Conservation (phyloP, 2,329 filamentous ascomycete species). For the Colletotrichum paranaense region DNA sequence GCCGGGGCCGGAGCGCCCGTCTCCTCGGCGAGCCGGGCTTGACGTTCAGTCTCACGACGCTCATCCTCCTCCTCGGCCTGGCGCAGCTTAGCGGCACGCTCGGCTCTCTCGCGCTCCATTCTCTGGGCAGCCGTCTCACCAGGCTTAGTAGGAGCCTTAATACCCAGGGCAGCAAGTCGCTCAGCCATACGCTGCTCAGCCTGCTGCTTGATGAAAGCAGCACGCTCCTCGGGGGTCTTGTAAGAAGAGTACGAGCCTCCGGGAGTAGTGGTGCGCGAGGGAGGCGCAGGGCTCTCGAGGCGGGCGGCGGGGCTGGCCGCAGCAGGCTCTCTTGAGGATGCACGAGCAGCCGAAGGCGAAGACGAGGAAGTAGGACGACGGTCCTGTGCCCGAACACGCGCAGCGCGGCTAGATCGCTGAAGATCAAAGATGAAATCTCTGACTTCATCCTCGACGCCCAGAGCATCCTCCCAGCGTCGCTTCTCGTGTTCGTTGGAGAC, state of each 20-base stretch:
- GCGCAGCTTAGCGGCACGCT: slow-evolving; percentile 86
- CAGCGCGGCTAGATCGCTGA: slow-evolving; percentile 84
- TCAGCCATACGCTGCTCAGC: slow-evolving; percentile 98
- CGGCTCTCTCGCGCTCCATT: slow-evolving; percentile 86
- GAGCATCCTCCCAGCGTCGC: slow-evolving; percentile 93
- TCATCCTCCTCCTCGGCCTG: slow-evolving; percentile 96
- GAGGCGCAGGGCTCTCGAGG: slow-evolving; percentile 59
- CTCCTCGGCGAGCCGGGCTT: slow-evolving; percentile 85
- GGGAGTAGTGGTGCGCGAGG: slow-evolving; percentile 66
- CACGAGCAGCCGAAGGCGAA: slow-evolving; percentile 50
- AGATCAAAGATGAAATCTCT: slow-evolving; percentile 98
- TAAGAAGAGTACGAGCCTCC: slow-evolving; percentile 83
- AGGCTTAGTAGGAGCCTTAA: slow-evolving; percentile 83
- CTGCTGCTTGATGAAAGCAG: slow-evolving; percentile 96
- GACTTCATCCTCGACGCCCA: slow-evolving; percentile 96
- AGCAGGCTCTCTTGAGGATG: slow-evolving; percentile 49
- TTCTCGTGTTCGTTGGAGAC: slow-evolving; percentile 88
- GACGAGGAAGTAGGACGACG: slow-evolving; percentile 57
- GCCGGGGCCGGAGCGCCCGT: slow-evolving; percentile 71
- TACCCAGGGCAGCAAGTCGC: slow-evolving; percentile 89
- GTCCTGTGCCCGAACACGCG: slow-evolving; percentile 74
- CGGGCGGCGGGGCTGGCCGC: slow-evolving; percentile 57
- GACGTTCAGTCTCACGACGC: slow-evolving; percentile 86
- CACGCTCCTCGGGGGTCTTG: slow-evolving; percentile 91
- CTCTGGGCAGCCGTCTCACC: slow-evolving; percentile 87